phyloP scores from a whole-genome alignment of 768 basidiomycete species.

The Dentipellis sp. region DNA sequence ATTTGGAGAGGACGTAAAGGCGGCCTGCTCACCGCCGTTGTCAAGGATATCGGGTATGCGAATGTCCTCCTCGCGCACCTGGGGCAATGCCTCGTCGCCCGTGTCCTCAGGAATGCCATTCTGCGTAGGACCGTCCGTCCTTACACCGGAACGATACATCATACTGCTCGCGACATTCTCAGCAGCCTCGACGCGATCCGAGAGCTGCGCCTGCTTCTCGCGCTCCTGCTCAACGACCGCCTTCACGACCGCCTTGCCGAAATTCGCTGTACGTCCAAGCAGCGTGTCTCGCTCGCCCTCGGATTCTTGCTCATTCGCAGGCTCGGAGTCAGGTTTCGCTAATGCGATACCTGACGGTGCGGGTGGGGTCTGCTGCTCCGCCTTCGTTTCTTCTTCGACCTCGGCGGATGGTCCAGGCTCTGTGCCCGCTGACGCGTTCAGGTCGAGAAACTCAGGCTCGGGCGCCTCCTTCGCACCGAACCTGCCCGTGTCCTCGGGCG shows the following conservation, averaged over 20 bases:
- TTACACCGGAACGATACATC: constrained; percentile 11
- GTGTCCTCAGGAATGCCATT: neutral
- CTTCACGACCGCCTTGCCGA: constrained; percentile 20
- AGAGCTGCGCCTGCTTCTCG: constrained; percentile 17
- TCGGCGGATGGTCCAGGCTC: neutral
- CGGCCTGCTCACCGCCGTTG: constrained; percentile 3
- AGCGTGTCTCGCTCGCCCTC: constrained; percentile 3
- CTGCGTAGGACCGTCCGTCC: constrained; percentile 9
- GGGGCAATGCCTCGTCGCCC: constrained; percentile 44
- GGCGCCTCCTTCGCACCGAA: constrained; percentile 33
- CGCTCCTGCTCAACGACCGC: constrained; percentile 20
- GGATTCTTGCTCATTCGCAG: neutral
- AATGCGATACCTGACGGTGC: neutral
- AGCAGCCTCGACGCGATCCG: constrained; percentile 9
- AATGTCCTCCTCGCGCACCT: constrained; percentile 29
- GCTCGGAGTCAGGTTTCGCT: neutral
- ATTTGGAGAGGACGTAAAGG: neutral
- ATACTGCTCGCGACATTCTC: constrained; percentile 15
- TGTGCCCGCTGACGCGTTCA: constrained; percentile 39
- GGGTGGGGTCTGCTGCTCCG: neutral
- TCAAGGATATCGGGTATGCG: constrained; percentile 38
- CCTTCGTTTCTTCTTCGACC: neutral
- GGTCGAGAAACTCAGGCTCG: constrained; percentile 82
- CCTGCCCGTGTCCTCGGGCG: constrained; percentile 24
- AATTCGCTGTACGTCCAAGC: constrained; percentile 17